Conservation (phyloP, 78 protist species). For the Dictyostelium brefeldianum region DNA sequence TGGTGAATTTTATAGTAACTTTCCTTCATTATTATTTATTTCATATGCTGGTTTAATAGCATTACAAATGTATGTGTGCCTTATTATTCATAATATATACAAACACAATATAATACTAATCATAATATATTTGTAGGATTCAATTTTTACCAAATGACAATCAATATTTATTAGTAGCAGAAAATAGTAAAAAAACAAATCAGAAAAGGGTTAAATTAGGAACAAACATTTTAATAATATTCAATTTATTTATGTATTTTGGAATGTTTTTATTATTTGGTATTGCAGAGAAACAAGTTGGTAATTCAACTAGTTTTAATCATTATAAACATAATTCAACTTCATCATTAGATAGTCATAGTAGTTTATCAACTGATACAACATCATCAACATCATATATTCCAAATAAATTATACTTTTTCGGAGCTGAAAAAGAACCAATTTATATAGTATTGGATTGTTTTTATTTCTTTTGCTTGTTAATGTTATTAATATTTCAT, state of each 20-base stretch:
- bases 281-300: constrained; percentile 19
- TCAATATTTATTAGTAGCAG: constrained; percentile 10
- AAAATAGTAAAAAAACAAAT: constrained; percentile 1
- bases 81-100: too few species aligned
- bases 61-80: constrained; percentile 49
- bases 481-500: neutral
- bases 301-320: constrained; percentile 15
- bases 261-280: constrained; percentile 48
- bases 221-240: constrained; percentile 27
- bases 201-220: constrained; percentile 1
- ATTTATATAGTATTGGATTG: constrained; percentile 6
- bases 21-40: constrained; percentile 42
- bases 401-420: neutral
- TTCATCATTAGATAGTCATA: neutral
- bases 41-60: constrained; percentile 33
- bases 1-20: constrained; percentile 38
- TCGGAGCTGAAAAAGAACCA: constrained; percentile 4
- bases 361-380: neutral
- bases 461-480: constrained; percentile 27
- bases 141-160: constrained; percentile 38
- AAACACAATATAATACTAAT: too few species aligned
- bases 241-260: constrained; percentile 23
- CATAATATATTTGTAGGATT: constrained; percentile 15
- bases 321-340: constrained; percentile 6
- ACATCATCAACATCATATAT: neutral